Conservation (phyloP, 139 green algal species). For the Eudorina sp. region DNA sequence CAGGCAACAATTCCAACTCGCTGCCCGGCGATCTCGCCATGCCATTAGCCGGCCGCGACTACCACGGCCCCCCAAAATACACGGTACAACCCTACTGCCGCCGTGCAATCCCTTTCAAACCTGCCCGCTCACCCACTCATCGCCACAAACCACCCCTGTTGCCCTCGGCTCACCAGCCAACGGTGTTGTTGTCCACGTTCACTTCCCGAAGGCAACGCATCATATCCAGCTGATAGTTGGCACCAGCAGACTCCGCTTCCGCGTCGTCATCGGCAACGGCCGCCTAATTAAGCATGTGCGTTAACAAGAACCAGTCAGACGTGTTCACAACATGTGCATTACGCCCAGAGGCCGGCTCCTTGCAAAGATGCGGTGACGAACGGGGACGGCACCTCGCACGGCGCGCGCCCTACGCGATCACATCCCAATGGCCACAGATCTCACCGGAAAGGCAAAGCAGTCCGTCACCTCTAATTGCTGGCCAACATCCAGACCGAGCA, state of each 20-base stretch:
- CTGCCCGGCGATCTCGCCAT: too few relatives aligned
- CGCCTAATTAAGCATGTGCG: conserved; percentile 10
- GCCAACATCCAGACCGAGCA: conserved; percentile 97
- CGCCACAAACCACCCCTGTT: too few relatives aligned
- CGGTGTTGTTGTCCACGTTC: conserved; percentile 99
- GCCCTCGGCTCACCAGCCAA: conserved; percentile 97
- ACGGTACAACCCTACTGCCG: too few relatives aligned
- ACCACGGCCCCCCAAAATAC: too few relatives aligned
- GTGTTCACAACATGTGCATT: too few relatives aligned
- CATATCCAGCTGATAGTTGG: conserved; percentile 98
- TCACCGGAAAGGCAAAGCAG: conserved; percentile 97
- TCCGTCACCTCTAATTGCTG: conserved; percentile 97
- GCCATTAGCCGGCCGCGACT: too few relatives aligned
- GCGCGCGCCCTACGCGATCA: neutral
- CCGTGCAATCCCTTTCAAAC: too few relatives aligned
- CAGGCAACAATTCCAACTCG: too few relatives aligned
- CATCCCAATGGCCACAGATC: conserved; percentile 6
- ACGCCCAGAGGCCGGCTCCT: too few relatives aligned
- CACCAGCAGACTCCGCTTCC: conserved; percentile 72
- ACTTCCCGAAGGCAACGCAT: conserved; percentile 98
- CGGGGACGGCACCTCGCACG: neutral
- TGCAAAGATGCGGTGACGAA: too few relatives aligned
- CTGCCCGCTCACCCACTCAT: too few relatives aligned
- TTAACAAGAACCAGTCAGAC: too few relatives aligned
- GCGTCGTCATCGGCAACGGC: conserved; percentile 56